Evolutionary conservation across 495 filamentous ascomycete genomes (phyloP).

Genomic region (Pyrenula massariospora): DNA sequence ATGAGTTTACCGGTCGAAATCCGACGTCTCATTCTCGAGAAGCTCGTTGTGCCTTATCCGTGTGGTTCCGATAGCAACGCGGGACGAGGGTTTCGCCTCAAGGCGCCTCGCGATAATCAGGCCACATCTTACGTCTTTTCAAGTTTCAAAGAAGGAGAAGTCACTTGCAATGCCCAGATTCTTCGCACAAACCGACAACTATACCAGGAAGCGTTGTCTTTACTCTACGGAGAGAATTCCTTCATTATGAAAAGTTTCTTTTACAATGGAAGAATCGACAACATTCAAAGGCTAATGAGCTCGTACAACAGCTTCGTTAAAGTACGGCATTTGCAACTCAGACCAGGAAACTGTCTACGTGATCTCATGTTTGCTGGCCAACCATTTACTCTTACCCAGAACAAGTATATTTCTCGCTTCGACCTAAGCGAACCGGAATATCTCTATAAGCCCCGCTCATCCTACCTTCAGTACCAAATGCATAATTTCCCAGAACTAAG

Average conservation of each 20-base stretch:
- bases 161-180: neutral
- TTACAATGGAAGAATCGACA: neutral
- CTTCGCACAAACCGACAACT: slow-evolving; percentile 1
- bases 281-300: neutral
- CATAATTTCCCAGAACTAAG: neutral
- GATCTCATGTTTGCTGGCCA: neutral
- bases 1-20: neutral
- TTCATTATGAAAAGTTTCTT: neutral
- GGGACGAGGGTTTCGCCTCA: neutral
- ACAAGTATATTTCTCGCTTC: neutral
- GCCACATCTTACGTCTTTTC: neutral
- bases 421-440: neutral
- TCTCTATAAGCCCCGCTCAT: neutral
- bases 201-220: neutral
- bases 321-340: neutral
- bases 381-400: neutral
- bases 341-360: neutral
- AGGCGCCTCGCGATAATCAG: neutral
- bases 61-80: neutral
- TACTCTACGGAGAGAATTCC: neutral
- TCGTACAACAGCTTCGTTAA: neutral
- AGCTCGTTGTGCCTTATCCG: neutral
- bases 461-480: neutral
- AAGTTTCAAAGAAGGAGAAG: neutral
- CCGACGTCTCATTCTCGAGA: neutral